Conservation (phyloP, 352 stramenopile species). For the Pilasporangium apinafurcum region DNA sequence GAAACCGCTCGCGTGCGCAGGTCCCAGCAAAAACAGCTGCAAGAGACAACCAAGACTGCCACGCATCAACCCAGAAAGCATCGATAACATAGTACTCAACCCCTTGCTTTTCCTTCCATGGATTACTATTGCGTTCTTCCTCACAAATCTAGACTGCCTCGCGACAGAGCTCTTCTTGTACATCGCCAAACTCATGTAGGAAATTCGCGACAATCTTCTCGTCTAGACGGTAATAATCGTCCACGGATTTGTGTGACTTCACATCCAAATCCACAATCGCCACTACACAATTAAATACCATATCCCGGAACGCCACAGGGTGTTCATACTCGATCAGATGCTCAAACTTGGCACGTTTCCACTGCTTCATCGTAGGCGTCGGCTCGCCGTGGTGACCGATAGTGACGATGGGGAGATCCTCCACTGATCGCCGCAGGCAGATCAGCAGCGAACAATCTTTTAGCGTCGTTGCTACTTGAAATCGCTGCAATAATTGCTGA, state of each 20-base stretch:
- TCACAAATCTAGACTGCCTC: conserved; percentile 21
- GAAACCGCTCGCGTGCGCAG: conserved; percentile 52
- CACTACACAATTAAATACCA: conserved; percentile 74
- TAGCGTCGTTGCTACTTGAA: conserved; percentile 78
- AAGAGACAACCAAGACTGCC: conserved; percentile 12
- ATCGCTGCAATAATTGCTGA: conserved; percentile 53
- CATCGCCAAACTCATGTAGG: conserved; percentile 27
- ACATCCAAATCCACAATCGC: conserved; percentile 83
- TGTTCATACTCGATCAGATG: conserved; percentile 70
- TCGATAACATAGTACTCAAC: conserved; percentile 1
- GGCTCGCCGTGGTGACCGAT: conserved; percentile 1
- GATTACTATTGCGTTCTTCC: not conserved
- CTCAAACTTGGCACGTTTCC: conserved; percentile 44
- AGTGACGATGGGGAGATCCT: conserved; percentile 10
- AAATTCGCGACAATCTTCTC: conserved; percentile 73
- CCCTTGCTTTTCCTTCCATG: not conserved
- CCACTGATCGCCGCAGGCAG: conserved; percentile 44
- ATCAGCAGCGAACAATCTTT: conserved; percentile 83
- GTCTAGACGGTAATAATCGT: conserved; percentile 77
- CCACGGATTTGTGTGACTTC: conserved; percentile 84
- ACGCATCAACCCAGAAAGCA: conserved; percentile 12
- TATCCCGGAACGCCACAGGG: conserved; percentile 44
- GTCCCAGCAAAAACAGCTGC: conserved; percentile 39
- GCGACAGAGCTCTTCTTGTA: conserved; percentile 21
- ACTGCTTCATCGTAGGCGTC: not conserved